Base-by-base conservation (phyloP, 805 yeast genomes). In the Saturnispora kantuleensis region DNA sequence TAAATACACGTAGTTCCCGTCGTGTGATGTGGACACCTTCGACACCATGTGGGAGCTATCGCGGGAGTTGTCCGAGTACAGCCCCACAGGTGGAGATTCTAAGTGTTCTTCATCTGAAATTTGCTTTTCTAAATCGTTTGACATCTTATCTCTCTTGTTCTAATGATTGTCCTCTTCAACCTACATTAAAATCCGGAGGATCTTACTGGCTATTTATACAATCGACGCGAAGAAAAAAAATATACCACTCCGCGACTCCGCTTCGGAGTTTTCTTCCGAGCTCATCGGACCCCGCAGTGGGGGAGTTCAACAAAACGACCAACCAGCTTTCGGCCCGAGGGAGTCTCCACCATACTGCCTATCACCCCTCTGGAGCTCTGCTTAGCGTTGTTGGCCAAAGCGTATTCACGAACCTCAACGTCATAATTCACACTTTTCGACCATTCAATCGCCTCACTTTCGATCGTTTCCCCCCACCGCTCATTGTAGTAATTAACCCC, bases 1-100 rank as follows among this genome's bases (percentile, higher is more conserved):
- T 51, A 86, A 74, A 50, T 69, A 76, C 46, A 86, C 69, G 57
- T 76, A 79, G 38, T 81, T 82, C 35, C 78, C 78, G 53, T 79
- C 81, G 3, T 59, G 65, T 15, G 85, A 74, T 2, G 78, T 56
- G 5, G 76, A 69, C 12, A 62, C 56, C 32, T 48, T 54, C 12
- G 53, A 48, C 13, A 59, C 49, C 10, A 47, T 21, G 28, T 43
- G 37, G 8, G 31, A 11, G 28, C 12, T 33, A 2, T 41, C 26
- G 16, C 45, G 43, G n/a, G 40, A 46, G 35, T 47, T 50, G 30
- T 52, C 52, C 4, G 46, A 33, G 18, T 50, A 54, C 31, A 49
- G n/a, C 2, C 54, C 59, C 6, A 52, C 50, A 9, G 61, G 60
- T 11, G 53, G 56, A 3, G 58, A 48, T 35, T 50, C 52, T 3